These are phyloP conservation scores for Trichoderma asperelloides DNA, from an alignment of 495 filamentous ascomycete species.

Conservation along the genomic window DNA sequence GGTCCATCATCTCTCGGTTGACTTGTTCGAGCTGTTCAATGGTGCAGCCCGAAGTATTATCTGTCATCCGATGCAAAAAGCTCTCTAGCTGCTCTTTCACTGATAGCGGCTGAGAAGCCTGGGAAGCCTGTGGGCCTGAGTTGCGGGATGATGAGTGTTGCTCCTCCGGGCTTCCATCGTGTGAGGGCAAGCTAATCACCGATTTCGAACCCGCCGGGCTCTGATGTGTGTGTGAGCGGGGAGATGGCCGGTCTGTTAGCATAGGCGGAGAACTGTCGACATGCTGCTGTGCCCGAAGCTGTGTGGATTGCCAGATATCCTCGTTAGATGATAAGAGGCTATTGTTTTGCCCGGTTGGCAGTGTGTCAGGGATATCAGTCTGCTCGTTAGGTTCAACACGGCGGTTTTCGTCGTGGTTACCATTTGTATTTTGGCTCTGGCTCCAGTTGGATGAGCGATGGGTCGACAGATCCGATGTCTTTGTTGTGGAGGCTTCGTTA, in stretches of 20 bases:
- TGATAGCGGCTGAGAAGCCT: slow-evolving; percentile 36
- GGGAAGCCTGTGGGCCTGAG: slow-evolving; percentile 17
- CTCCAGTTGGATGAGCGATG: slow-evolving; percentile 43
- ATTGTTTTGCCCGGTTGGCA: slow-evolving; percentile 1
- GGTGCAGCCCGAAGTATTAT: slow-evolving; percentile 64
- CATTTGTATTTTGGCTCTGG: slow-evolving; percentile 55
- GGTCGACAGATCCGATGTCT: slow-evolving; percentile 64
- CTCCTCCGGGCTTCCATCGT: slow-evolving; percentile 12
- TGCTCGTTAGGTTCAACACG: slow-evolving; percentile 13
- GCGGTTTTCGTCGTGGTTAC: slow-evolving; percentile 42
- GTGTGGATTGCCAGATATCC: slow-evolving; percentile 41
- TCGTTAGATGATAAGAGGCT: slow-evolving; percentile 31
- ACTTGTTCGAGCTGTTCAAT: slow-evolving; percentile 95
- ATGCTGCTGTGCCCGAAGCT: slow-evolving; percentile 35
- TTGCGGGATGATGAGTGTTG: slow-evolving; percentile 19
- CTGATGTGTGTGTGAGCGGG: slow-evolving; percentile 21
- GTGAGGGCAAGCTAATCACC: slow-evolving; percentile 25
- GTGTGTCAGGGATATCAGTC: slow-evolving; percentile 19
- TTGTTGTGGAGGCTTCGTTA: slow-evolving; percentile 86
- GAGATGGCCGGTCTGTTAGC: slow-evolving; percentile 9
- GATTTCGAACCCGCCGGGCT: not conserved
- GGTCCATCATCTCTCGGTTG: slow-evolving; percentile 82
- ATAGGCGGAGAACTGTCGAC: slow-evolving; percentile 19
- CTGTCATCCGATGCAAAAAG: slow-evolving; percentile 50
- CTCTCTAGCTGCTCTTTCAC: slow-evolving; percentile 42